phyloP scores from a whole-genome alignment of 345 rosid genomes.

The Theobroma cacao region DNA sequence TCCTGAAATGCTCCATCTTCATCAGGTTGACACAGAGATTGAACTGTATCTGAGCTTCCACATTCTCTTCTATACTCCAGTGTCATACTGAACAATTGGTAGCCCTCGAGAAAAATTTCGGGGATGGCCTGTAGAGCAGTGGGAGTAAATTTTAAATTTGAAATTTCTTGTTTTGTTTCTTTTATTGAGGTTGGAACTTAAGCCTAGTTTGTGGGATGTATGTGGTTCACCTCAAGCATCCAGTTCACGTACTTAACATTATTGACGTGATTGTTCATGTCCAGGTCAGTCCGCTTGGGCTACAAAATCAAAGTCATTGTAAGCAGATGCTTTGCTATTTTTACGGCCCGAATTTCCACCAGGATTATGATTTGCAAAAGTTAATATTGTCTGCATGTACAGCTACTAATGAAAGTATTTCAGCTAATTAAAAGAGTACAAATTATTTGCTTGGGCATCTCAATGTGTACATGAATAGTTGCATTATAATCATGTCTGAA shows the following conservation, averaged over 20 bases:
- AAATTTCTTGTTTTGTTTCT: background rate
- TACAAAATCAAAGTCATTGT: conserved; percentile 7
- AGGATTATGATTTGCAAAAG: background rate
- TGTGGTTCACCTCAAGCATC: conserved; percentile 63
- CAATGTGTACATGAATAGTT: background rate
- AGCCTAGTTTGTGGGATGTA: background rate
- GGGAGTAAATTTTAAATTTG: background rate
- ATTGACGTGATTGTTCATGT: conserved; percentile 72
- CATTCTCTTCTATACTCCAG: background rate
- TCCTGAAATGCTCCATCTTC: background rate
- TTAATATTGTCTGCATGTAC: background rate
- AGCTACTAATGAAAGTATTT: background rate
- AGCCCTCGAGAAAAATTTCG: background rate
- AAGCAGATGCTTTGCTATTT: background rate
- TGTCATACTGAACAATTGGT: background rate
- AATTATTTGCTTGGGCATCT: background rate
- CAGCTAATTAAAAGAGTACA: background rate
- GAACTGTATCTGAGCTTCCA: background rate
- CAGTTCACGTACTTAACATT: conserved; percentile 67
- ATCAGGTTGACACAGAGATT: background rate
- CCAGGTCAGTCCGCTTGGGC: conserved; percentile 56
- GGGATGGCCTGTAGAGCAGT: background rate
- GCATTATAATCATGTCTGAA: too few relatives aligned
- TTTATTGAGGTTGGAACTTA: background rate
- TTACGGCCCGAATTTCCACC: background rate